A percentile compares a stretch with the other conserved stretches of the same genome.
Evolutionary conservation across 257 asterid species (phyloP).

Genomic region (Solanum medicagineum): DNA sequence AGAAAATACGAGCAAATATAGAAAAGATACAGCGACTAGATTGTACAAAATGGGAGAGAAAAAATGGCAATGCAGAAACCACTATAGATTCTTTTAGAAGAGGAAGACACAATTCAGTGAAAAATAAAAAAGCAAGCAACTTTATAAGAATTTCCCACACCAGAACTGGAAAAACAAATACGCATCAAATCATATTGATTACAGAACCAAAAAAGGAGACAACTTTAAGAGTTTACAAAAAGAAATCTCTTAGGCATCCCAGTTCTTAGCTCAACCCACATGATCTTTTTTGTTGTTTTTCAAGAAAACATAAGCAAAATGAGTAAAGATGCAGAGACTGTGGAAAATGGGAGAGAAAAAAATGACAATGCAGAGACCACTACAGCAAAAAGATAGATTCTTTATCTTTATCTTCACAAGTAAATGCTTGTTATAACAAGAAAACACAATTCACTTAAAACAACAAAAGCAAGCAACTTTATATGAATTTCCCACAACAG

Average conservation of each 20-base stretch:
- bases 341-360: background rate
- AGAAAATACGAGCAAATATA: background rate
- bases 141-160: background rate
- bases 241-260: background rate
- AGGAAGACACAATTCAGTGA: background rate
- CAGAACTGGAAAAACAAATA: background rate
- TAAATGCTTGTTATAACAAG: background rate
- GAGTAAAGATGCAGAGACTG: background rate
- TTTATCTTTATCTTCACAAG: no score
- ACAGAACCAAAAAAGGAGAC: background rate
- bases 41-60: background rate
- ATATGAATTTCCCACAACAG: background rate
- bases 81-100: background rate
- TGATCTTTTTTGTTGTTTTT: background rate
- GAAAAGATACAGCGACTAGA: background rate
- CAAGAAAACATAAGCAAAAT: background rate
- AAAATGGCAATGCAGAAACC: background rate
- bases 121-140: background rate
- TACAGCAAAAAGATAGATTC: background rate
- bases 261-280: background rate
- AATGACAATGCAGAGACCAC: background rate
- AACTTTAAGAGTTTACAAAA: background rate
- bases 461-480: background rate
- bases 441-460: background rate
- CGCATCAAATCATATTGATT: background rate